Percentiles rank a stretch among this genome's conserved stretches.
Conservation (phyloP, 1,284 basidiomycete species). For the Baeospora myosura region DNA sequence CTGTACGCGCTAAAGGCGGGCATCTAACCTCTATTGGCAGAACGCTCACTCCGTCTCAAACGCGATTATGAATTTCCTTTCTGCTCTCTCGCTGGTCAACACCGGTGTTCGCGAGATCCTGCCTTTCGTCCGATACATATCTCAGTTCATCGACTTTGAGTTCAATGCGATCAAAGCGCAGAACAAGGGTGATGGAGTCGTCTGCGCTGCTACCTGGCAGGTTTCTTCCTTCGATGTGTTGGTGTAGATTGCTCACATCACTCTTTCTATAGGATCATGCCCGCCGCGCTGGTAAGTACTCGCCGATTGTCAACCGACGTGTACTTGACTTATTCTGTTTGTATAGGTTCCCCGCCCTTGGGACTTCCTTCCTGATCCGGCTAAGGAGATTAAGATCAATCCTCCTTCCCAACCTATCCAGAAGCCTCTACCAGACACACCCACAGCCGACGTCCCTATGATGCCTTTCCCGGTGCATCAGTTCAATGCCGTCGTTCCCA, state of each 20-base stretch:
- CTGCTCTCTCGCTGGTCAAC: conserved; percentile 59
- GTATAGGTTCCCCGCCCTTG: conserved; percentile 70
- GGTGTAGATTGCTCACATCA: conserved; percentile 3
- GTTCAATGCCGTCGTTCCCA: neutral
- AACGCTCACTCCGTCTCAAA: conserved; percentile 53
- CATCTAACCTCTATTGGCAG: conserved; percentile 25
- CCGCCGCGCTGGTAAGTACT: conserved; percentile 65
- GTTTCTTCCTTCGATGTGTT: conserved; percentile 14
- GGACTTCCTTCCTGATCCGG: conserved; percentile 56
- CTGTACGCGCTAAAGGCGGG: neutral
- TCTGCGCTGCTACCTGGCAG: conserved; percentile 78
- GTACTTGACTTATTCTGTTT: too few species aligned
- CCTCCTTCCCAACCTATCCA: neutral
- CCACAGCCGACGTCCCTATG: neutral
- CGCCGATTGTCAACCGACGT: too few species aligned
- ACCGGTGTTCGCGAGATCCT: conserved; percentile 69
- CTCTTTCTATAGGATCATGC: conserved; percentile 52
- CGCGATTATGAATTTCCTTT: conserved; percentile 62
- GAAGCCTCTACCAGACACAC: neutral
- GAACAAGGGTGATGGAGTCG: conserved; percentile 65
- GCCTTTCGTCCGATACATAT: conserved; percentile 72
- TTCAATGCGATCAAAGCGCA: conserved; percentile 56
- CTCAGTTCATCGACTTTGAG: conserved; percentile 69
- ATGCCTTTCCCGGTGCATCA: neutral
- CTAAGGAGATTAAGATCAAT: conserved; percentile 11